phyloP scores from a whole-genome alignment of 306 rosid genomes.

The Sophora flavescens region DNA sequence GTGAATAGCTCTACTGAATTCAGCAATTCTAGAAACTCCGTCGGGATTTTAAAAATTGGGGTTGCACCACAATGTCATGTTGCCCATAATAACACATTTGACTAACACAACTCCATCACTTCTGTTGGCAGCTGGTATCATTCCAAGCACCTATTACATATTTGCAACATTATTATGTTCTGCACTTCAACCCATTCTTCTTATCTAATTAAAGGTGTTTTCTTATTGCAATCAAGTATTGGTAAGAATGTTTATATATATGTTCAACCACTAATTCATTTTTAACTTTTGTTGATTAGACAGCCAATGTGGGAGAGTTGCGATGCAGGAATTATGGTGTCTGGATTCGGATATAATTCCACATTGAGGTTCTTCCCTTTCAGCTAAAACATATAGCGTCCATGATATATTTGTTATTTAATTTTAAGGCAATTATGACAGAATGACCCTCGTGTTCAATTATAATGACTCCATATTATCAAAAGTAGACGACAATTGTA shows the following conservation, averaged over 20 bases:
- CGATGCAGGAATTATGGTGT: slow-evolving; percentile 16
- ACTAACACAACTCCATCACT: slow-evolving; percentile 41
- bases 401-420: too few relatives aligned
- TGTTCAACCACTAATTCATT: neutral
- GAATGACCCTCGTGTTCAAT: neutral
- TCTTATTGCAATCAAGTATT: neutral
- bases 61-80: slow-evolving; percentile 27
- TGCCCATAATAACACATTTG: slow-evolving; percentile 32
- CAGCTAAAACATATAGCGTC: neutral
- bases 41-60: slow-evolving; percentile 19
- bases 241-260: neutral
- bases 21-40: neutral
- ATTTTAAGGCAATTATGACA: neutral
- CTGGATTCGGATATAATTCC: slow-evolving; percentile 19
- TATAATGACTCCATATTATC: slow-evolving; percentile 5
- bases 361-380: neutral
- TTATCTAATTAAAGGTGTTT: neutral
- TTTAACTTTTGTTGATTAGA: slow-evolving; percentile 36
- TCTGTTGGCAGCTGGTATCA: slow-evolving; percentile 1
- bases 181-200: slow-evolving; percentile 12
- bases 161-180: slow-evolving; percentile 21
- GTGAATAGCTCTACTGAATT: neutral
- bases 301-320: neutral
- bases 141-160: slow-evolving; percentile 16
- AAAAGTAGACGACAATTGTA: neutral